Evolutionary conservation across 1,284 basidiomycete species (phyloP).

Genomic region (Heliocybe sulcata): DNA sequence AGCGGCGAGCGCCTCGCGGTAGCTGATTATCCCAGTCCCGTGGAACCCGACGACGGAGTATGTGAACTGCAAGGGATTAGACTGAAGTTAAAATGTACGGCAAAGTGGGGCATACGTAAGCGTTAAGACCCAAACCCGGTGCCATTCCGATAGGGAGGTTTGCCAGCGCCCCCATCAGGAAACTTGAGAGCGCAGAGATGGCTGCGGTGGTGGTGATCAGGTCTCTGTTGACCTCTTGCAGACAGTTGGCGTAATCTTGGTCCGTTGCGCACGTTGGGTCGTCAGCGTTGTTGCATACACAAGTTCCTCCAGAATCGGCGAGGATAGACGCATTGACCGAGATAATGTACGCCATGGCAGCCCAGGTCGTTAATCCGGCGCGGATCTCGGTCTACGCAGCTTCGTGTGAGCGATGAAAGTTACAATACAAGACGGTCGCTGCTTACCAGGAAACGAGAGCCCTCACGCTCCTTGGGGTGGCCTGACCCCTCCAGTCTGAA

Average conservation of each 20-base stretch:
- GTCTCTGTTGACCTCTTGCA: constrained; percentile 62
- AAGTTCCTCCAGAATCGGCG: constrained; percentile 74
- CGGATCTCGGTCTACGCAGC: constrained; percentile 73
- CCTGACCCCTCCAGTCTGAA: constrained; percentile 84
- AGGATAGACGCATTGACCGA: constrained; percentile 81
- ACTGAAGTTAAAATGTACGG: neutral
- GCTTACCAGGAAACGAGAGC: constrained; percentile 68
- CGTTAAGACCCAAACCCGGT: constrained; percentile 78
- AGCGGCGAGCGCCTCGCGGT: constrained; percentile 79
- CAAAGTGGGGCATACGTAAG: constrained; percentile 49
- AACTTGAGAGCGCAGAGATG: constrained; percentile 66
- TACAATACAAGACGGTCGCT: constrained; percentile 7
- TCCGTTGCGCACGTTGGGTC: constrained; percentile 42
- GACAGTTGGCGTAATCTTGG: constrained; percentile 55
- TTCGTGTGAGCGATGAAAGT: neutral
- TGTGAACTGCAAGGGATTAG: constrained; percentile 50
- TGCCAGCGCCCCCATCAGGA: constrained; percentile 79
- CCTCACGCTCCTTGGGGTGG: constrained; percentile 64
- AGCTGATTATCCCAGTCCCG: constrained; percentile 70
- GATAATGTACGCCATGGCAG: constrained; percentile 68
- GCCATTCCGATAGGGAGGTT: constrained; percentile 83
- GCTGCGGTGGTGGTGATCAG: constrained; percentile 77
- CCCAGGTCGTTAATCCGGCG: constrained; percentile 77
- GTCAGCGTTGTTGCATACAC: constrained; percentile 57
- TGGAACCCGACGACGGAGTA: constrained; percentile 86